Conservation (phyloP, 202 grass and related monocot genomes). For the Zizania palustris region DNA sequence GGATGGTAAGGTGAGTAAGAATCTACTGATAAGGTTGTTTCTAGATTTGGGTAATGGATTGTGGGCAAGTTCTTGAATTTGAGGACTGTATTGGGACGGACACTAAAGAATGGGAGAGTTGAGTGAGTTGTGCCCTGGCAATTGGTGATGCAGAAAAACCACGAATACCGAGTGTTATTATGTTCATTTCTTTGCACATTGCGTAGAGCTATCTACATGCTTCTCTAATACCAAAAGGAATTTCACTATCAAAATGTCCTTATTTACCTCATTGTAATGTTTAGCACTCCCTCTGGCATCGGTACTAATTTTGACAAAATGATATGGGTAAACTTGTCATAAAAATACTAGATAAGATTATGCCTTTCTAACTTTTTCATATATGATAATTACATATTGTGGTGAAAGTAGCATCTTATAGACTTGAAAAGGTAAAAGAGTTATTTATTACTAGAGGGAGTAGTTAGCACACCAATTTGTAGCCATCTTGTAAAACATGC, state of each 20-base stretch:
- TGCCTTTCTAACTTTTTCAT: not conserved
- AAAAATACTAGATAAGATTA: not conserved
- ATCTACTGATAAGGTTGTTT: not conserved
- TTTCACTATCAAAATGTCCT: not conserved
- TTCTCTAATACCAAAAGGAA: not conserved
- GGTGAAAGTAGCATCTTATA: not conserved
- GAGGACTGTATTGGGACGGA: not conserved
- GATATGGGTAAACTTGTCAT: not conserved
- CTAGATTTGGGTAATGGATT: not conserved
- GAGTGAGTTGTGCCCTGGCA: not conserved
- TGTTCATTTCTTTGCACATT: not conserved
- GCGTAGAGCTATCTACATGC: not conserved
- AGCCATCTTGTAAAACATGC: not conserved
- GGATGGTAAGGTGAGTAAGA: not conserved
- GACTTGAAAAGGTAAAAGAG: not conserved
- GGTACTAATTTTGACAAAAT: not conserved
- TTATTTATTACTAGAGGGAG: not conserved
- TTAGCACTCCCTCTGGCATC: not conserved
- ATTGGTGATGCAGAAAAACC: not conserved
- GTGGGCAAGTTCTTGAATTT: not conserved
- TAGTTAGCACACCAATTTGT: not conserved
- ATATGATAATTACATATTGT: not conserved
- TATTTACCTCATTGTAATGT: not conserved
- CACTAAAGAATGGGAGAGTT: not conserved
- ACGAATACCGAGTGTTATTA: not conserved